Base-by-base conservation (phyloP, 768 basidiomycete genomes). In the Hydnomerulius pinastri region DNA sequence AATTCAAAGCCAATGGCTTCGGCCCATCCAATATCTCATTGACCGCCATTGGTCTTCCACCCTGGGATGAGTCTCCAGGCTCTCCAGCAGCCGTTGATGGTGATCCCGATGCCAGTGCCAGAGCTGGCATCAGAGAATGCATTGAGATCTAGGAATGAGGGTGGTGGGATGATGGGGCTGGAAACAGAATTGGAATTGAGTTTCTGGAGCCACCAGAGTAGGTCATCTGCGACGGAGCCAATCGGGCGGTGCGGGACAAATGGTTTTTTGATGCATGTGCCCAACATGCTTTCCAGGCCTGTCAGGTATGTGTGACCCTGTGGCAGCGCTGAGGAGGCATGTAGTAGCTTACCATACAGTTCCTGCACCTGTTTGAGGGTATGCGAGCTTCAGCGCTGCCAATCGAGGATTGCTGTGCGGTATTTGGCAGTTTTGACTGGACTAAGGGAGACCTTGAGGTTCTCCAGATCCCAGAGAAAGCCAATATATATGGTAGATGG, bases 1-100 rank as follows among this genome's bases (percentile, higher is more conserved):
- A 77, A 57, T 27, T 75, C 64, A 53, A 79, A 76, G 1, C 74
- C 75, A 23, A 78, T 57, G 0, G 74, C 73, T 56, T 80, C 75
- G 2, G 75, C 76, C 76, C 78, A 80, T 0, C 60, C 62, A 49
- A 80, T 79, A 48, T 77, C 73, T 4, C 68, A 23, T 1, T 59
- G 43, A 6, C 25, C 46, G 23, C 61, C 53, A 1, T 46, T 24
- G 0, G 15, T 33, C 38, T 64, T 53, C 73, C 73, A 75, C 0
- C 64, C 66, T 11, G 61, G 62, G 3, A 63, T 39, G 9, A 73
- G 63, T 9, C 56, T 15, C 65, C 68, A 72, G 2, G 69, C 70
- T 28, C 70, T 43, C 74, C 71, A 73, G 1, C 33, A 6, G 6
- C 49, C 43, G 0, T 56, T 53, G 37, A 74, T 64, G 24, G 52